These are phyloP conservation scores for Cardamine chenopodiifolia DNA, from an alignment of 345 rosid species.

Conservation along the genomic window DNA sequence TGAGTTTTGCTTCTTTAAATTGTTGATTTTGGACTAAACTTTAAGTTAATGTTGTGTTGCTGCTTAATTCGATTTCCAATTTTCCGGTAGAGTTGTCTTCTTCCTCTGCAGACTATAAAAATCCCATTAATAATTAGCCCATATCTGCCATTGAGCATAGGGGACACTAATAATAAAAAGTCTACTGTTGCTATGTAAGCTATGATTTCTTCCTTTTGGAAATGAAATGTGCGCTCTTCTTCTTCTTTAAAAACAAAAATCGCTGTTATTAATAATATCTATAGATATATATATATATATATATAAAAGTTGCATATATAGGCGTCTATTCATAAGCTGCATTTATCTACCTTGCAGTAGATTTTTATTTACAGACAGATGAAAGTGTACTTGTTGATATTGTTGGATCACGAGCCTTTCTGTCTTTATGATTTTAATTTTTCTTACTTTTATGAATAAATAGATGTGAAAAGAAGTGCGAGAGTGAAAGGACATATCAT, in stretches of 20 bases:
- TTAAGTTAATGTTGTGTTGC: conserved; percentile 2
- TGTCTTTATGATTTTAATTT: conserved; percentile 33
- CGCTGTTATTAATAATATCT: neutral
- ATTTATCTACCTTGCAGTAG: conserved; percentile 12
- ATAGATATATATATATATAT: neutral
- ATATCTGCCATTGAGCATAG: conserved; percentile 9
- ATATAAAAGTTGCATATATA: neutral
- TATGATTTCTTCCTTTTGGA: conserved; percentile 1
- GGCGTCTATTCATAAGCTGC: neutral
- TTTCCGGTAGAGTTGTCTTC: conserved; percentile 19
- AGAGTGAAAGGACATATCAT: conserved; percentile 38
- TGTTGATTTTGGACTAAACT: conserved; percentile 10
- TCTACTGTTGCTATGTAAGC: neutral
- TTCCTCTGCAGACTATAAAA: neutral
- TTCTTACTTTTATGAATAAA: conserved; percentile 30
- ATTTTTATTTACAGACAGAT: conserved; percentile 13
- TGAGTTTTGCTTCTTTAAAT: neutral
- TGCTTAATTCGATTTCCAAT: neutral
- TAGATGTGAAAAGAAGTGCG: conserved; percentile 30
- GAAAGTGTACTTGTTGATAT: conserved; percentile 39
- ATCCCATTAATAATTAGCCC: conserved; percentile 27
- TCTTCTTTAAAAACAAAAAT: neutral
- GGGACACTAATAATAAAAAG: neutral
- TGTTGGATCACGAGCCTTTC: conserved; percentile 44
- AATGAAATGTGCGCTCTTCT: neutral